Base-by-base conservation (phyloP, 2,329 filamentous ascomycete genomes). In the Microdochium nivale region DNA sequence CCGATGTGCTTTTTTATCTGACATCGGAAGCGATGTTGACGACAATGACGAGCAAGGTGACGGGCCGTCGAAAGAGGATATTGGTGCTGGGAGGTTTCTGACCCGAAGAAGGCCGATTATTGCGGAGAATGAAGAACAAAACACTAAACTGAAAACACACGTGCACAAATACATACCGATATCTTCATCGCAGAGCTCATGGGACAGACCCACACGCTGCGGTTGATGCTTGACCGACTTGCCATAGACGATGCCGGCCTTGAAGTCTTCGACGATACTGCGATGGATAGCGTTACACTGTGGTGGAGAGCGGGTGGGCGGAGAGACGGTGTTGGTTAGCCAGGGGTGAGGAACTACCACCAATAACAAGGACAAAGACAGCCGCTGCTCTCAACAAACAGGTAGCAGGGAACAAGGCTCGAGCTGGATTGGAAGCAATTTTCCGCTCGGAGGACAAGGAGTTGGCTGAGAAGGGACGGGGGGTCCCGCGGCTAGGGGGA, bases 211-310 rank as follows among this genome's bases (percentile, higher is more conserved):
- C 56, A 97, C 94, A 64, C 91, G 83, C 73, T 99, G 94, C 58
- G 94, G 94, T 73, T 97, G 94, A 74, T 99, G 94, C 79, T 97
- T 97, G 60, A 97, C 92, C 52, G 91, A 96, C 68, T 92, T 94
- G 60, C 94, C 94, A 70, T 97, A 99, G 43, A 99, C 94, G 65
- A 99, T 86, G 51, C 94, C 94, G 55, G 86, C 83, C 72, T 92
- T 95, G 79, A 99, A 99, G 61, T 96, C 86, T 62, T 99, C 94
- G 52, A 94, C 80, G 66, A 99, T 97, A 52, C 84, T 95, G 68
- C 94, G 90, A 73, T 99, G 94, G 67, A 99, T 99, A 59, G 89
- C 81, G 73, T 96, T 96, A 73, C 94, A 99, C 90, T 96, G 65
- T 51, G 51, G 27, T 30, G 27, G 27, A 11, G 11, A 5, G 5